These are phyloP conservation scores for Garcileccinum viscosum DNA, from an alignment of 1,284 basidiomycete genomes.

Conservation along the genomic window DNA sequence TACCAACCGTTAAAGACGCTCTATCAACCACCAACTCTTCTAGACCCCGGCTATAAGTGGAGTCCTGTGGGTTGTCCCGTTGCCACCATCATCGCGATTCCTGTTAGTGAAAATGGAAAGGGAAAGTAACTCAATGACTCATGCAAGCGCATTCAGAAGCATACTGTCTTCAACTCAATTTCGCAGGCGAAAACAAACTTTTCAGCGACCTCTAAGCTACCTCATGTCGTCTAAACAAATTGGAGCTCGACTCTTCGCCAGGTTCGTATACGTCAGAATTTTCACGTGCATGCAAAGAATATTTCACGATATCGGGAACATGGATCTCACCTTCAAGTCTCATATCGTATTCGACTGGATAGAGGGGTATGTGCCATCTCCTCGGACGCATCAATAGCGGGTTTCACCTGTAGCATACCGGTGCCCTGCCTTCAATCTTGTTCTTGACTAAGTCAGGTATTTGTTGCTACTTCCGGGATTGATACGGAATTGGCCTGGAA, in stretches of 20 bases:
- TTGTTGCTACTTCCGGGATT: conserved; percentile 4
- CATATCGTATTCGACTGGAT: too few relatives aligned
- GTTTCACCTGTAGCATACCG: conserved; percentile 1
- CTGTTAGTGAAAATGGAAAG: background rate
- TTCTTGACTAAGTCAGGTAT: background rate
- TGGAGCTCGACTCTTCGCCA: background rate
- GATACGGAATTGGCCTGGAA: background rate
- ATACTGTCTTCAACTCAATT: background rate
- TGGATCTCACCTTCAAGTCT: background rate
- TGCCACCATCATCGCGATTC: background rate
- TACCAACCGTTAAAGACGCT: too few relatives aligned
- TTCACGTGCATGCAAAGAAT: background rate
- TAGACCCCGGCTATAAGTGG: background rate
- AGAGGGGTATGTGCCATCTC: too few relatives aligned
- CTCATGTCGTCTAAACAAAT: too few relatives aligned
- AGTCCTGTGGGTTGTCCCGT: background rate
- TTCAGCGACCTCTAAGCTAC: background rate
- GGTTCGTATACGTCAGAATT: background rate
- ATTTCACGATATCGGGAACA: too few relatives aligned
- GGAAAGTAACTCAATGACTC: background rate
- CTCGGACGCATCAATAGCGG: conserved; percentile 5
- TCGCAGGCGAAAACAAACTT: background rate
- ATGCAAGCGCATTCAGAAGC: background rate
- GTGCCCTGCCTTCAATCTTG: background rate
- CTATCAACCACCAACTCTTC: background rate